Evolutionary conservation across 306 rosid genomes (phyloP).

Genomic region (Prunus padus): DNA sequence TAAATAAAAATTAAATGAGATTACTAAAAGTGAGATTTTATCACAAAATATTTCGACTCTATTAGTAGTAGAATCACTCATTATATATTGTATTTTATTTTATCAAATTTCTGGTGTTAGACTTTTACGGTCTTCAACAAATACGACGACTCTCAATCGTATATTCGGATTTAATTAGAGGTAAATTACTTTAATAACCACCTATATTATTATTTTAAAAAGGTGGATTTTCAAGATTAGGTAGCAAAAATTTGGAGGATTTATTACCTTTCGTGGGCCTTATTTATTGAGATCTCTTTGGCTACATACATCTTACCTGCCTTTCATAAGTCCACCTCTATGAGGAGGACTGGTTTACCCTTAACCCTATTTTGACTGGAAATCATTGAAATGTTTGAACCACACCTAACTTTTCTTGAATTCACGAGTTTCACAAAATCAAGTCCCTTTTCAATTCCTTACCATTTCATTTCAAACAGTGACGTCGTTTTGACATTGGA

Average conservation of each 20-base stretch:
- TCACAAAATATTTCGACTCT: too few species aligned
- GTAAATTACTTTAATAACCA: neutral
- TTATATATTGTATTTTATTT: too few species aligned
- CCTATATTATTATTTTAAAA: neutral
- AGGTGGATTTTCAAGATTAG: neutral
- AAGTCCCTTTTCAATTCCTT: neutral
- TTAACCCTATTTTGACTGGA: slow-evolving; percentile 19
- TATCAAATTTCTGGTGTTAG: too few species aligned
- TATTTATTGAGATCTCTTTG: neutral
- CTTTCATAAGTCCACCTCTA: neutral
- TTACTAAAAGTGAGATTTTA: too few species aligned
- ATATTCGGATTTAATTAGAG: neutral
- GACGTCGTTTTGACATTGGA: neutral
- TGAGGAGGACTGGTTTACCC: neutral
- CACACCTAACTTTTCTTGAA: slow-evolving; percentile 16
- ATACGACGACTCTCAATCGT: too few species aligned
- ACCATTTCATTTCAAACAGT: neutral
- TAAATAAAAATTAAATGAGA: too few species aligned
- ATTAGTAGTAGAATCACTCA: too few species aligned
- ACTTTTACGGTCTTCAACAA: too few species aligned
- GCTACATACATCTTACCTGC: neutral
- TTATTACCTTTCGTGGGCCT: neutral
- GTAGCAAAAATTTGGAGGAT: neutral
- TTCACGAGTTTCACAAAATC: neutral
- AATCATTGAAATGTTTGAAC: neutral